Evolutionary conservation across 305 asterid species (phyloP).

Genomic region (Plantago rigida): DNA sequence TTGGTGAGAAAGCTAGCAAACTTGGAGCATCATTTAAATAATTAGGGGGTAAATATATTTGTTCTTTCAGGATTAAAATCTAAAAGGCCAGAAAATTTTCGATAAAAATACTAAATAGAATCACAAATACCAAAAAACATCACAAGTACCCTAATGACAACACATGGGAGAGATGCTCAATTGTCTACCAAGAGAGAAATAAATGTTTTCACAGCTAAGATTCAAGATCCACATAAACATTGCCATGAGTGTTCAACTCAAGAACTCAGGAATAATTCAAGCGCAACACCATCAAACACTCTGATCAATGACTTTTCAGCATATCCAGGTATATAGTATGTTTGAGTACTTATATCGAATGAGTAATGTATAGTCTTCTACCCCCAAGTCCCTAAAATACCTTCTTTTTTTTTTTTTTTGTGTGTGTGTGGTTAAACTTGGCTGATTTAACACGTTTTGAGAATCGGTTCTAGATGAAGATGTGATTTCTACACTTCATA

Average conservation of each 20-base stretch:
- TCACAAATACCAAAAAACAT: background rate
- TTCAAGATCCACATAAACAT: too few relatives aligned
- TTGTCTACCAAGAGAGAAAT: too few relatives aligned
- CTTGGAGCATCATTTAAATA: slow-evolving; percentile 18
- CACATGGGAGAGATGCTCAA: background rate
- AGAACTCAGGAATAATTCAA: background rate
- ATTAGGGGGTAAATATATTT: background rate
- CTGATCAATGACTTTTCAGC: background rate
- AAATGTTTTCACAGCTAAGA: too few relatives aligned
- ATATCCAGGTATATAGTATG: background rate
- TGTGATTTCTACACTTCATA: too few relatives aligned
- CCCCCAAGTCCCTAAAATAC: background rate
- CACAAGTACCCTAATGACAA: background rate
- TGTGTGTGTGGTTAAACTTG: background rate
- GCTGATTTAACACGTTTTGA: background rate
- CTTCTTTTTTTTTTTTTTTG: too few relatives aligned
- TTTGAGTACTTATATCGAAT: background rate
- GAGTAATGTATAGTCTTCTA: background rate
- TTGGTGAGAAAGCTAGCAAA: slow-evolving; percentile 5
- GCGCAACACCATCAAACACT: background rate
- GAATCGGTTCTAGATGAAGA: background rate
- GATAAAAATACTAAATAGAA: background rate
- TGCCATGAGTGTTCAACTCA: background rate
- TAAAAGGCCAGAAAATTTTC: background rate
- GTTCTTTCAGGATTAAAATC: background rate